Evolutionary conservation across 805 yeast genomes (phyloP), one percentile per base, ranked within the genome.

Genomic region (Ogataea methylovora): DNA sequence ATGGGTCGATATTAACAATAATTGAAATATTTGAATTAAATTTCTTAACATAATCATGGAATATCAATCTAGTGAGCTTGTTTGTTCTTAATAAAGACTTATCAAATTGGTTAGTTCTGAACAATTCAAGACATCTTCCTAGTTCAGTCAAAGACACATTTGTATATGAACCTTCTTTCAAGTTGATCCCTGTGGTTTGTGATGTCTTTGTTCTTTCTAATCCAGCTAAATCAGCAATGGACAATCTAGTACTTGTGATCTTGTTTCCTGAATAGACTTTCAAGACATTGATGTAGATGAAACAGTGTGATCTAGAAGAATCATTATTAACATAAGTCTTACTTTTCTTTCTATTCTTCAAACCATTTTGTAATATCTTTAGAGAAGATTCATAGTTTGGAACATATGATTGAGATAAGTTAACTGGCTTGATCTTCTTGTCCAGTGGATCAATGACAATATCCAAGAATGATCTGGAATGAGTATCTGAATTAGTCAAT

Each of bases 301-400:
- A 69, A n/a, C 73, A 62, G 43, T 73, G 79, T 1, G 77, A 71
- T 40, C 77, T 59, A 8, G 75, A 66, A 5, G 76, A 67, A 7
- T 52, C 54, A 8, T 42, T 40, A 43, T 72, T 71, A 36, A 67
- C 48, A n/a, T n/a, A n/a, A 0, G 78, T 73, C 4, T 67, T 41
- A 22, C 63, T 57, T 4, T 69, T 61, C 32, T 71, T 56, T 32
- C 64, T 44, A 24, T 38, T 49, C 18, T 49, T 43, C 16, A 65
- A 51, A 7, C 71, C 73, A 28, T 52, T 49, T 13, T 58, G 56
- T n/a, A 73, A 39, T 3, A 64, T 49, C 4, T 51, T 38, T 35
- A 47, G 48, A 0, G 74, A 68, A 22, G 63, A 61, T 8, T 60
- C 57, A 3, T 47, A 37, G 14, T 54, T 54, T n/a, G 58, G 41